Base-by-base conservation (phyloP, 495 filamentous ascomycete species). In the Annulohypoxylon stygium region DNA sequence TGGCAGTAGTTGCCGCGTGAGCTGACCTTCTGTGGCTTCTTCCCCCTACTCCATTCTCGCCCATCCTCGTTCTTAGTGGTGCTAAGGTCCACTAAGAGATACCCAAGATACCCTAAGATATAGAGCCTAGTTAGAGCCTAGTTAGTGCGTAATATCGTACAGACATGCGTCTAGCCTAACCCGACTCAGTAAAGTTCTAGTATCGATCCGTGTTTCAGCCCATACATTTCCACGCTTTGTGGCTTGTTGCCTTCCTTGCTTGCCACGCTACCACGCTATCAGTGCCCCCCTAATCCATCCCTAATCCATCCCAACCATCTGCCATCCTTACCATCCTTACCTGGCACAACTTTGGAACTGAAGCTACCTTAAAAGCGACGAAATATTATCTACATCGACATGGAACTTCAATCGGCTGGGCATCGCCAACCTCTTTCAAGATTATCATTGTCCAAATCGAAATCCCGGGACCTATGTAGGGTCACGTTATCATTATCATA, bases 161-260 rank as follows among this genome's bases (percentile, higher is more conserved):
- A 57, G 26, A 41, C 50, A 18, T 58, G 48, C 47, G 20, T 41
- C 36, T 7, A 20, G 55, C 30, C 63, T 67, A 57, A 47, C 63
- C 43, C 20, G 3, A 37, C 34, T 26, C 14, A 37, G 64, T n/a
- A 73, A 68, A 18, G 51, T 65, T 64, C 12, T 61, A 61, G 45
- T 30, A 37, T 57, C 7, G 41, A 69, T 39, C 45, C 55, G 66
- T 67, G 71, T 74, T 74, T 74, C 71, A 74, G 67, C 67, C 67
- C 64, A 33, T 47, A 66, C 33, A 23, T 65, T 36, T 54, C 45
- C 62, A 55, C 23, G 43, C 36, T 61, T 58, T 66, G 69, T 66
- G 69, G 57, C 69, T 66, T 53, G 61, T 59, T 14, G 34, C 43
- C 30, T 71, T 36, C 47, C 51, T 60, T 50, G 36, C 54, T 67